phyloP scores from a whole-genome alignment of 495 filamentous ascomycete species.

The Penicillium ucsense region DNA sequence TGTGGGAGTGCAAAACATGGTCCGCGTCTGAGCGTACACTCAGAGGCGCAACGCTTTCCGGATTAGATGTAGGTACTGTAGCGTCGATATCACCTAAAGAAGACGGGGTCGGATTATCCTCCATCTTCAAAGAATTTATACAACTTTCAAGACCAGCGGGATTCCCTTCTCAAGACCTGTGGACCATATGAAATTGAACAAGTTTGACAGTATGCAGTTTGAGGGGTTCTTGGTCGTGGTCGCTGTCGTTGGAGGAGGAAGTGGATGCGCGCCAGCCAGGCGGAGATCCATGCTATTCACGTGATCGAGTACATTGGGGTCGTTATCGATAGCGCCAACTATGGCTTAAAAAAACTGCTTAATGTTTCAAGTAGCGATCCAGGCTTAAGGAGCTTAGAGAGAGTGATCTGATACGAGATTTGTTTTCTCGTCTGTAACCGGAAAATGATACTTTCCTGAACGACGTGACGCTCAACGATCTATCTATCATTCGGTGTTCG shows the following conservation, averaged over 20 bases:
- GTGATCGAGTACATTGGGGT: slow-evolving; percentile 1
- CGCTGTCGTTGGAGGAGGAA: slow-evolving; percentile 3
- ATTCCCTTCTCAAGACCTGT: no score
- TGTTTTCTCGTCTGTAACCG: no score
- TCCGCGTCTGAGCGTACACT: slow-evolving; percentile 28
- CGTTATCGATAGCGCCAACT: slow-evolving; percentile 1
- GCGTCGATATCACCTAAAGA: slow-evolving; percentile 35
- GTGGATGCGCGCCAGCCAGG: slow-evolving; percentile 3
- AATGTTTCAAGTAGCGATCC: no score
- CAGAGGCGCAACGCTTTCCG: slow-evolving; percentile 26
- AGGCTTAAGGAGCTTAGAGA: no score
- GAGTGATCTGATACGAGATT: no score
- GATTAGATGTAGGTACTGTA: slow-evolving; percentile 14
- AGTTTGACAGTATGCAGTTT: neutral
- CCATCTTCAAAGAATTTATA: neutral
- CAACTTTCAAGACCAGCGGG: no score
- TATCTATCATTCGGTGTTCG: no score
- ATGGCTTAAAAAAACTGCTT: no score
- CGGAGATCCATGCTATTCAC: neutral
- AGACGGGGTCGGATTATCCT: slow-evolving; percentile 24
- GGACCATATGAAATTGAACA: neutral
- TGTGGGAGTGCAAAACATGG: slow-evolving; percentile 11
- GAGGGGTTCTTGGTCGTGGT: neutral
- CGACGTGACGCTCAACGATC: no score
- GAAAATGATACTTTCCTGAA: no score